phyloP scores from a whole-genome alignment of 331 rosid genomes.

The Cydonia oblonga region DNA sequence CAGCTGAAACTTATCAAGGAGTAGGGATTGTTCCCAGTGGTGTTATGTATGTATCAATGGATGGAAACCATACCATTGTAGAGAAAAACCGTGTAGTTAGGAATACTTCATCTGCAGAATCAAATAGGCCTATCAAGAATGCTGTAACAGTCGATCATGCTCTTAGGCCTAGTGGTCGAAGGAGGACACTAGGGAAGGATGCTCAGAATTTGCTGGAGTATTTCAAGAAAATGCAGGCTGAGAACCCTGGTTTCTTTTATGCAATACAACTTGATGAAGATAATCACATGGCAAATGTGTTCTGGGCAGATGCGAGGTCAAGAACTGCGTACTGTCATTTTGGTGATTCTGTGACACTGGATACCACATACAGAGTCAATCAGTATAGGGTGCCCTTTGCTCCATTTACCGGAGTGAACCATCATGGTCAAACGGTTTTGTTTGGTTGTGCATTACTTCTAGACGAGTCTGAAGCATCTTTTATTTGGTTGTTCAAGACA shows the following conservation, averaged over 20 bases:
- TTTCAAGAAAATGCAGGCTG: constrained; percentile 92
- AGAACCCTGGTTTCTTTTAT: constrained; percentile 86
- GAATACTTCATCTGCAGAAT: constrained; percentile 30
- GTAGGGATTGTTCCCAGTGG: constrained; percentile 76
- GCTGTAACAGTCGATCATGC: constrained; percentile 27
- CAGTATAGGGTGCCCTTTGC: constrained; percentile 78
- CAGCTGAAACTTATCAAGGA: constrained; percentile 58
- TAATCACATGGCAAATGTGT: constrained; percentile 63
- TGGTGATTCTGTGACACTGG: constrained; percentile 73
- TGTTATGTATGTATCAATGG: constrained; percentile 76
- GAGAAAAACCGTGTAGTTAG: constrained; percentile 43
- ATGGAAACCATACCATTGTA: constrained; percentile 44
- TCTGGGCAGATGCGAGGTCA: constrained; percentile 91
- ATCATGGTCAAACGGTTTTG: constrained; percentile 76
- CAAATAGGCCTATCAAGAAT: constrained; percentile 35
- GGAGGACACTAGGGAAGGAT: constrained; percentile 71
- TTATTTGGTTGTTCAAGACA: constrained; percentile 76
- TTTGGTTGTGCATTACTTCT: constrained; percentile 90
- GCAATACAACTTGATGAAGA: constrained; percentile 91
- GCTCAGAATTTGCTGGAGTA: constrained; percentile 83
- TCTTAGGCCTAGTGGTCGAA: constrained; percentile 31
- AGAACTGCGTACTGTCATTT: constrained; percentile 70
- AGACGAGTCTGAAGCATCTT: constrained; percentile 85
- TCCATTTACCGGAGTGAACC: constrained; percentile 81
- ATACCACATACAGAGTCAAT: constrained; percentile 61